phyloP scores from a whole-genome alignment of 2,329 filamentous ascomycete genomes.

The Sarocladiaceae sp. region DNA sequence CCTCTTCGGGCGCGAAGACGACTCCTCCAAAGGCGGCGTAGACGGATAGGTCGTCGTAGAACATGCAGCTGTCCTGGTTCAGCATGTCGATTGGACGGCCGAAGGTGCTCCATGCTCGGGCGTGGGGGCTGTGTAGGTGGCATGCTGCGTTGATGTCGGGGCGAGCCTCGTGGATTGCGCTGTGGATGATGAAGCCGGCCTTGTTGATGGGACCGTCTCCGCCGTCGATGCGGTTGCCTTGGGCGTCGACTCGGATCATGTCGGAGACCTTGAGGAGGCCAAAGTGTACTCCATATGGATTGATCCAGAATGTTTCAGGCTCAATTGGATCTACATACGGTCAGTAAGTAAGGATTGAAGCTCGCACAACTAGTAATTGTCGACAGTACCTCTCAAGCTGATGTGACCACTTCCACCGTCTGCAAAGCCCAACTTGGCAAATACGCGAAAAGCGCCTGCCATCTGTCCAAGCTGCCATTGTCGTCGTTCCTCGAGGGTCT shows the following conservation, averaged over 20 bases:
- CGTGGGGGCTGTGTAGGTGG: slow-evolving; percentile 61
- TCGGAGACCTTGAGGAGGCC: slow-evolving; percentile 60
- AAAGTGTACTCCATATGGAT: slow-evolving; percentile 64
- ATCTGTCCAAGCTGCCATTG: slow-evolving; percentile 13
- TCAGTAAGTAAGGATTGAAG: too few relatives aligned
- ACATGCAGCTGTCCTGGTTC: slow-evolving; percentile 60
- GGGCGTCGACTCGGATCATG: slow-evolving; percentile 60
- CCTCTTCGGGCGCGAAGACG: slow-evolving; percentile 58
- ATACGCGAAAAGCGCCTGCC: slow-evolving; percentile 15
- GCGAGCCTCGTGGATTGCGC: slow-evolving; percentile 59
- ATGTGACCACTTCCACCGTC: slow-evolving; percentile 6
- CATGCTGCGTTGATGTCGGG: slow-evolving; percentile 64
- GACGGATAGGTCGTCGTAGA: slow-evolving; percentile 60
- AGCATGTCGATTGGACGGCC: slow-evolving; percentile 63
- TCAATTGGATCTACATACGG: slow-evolving; percentile 24
- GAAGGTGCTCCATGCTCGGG: slow-evolving; percentile 65
- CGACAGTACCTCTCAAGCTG: background rate
- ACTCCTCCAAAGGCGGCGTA: slow-evolving; percentile 52
- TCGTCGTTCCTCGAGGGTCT: background rate
- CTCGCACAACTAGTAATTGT: too few relatives aligned
- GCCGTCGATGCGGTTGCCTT: slow-evolving; percentile 58
- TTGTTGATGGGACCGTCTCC: slow-evolving; percentile 48
- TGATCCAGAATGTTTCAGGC: slow-evolving; percentile 34
- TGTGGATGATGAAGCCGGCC: slow-evolving; percentile 66
- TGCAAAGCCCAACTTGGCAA: slow-evolving; percentile 14